A percentile compares a stretch with the other conserved stretches of the same genome.
Evolutionary conservation across 164 flowering plant species (phyloP).

Genomic region (Stephania cephalantha): DNA sequence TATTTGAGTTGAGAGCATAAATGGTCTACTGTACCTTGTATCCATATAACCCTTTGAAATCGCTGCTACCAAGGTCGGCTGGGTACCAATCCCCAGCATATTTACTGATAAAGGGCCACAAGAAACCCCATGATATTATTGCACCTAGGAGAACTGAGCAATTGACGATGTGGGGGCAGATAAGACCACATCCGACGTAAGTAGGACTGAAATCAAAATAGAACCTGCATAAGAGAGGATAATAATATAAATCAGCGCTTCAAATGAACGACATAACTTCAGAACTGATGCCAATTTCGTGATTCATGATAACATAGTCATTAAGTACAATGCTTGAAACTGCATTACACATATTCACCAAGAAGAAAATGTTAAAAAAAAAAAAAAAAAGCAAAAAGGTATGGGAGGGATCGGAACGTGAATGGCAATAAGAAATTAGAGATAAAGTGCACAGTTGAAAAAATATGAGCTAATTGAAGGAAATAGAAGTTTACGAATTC

Average conservation of each 20-base stretch:
- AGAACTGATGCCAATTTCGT: too few species aligned
- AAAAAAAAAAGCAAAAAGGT: too few species aligned
- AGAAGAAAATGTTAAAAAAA: too few species aligned
- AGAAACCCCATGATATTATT: conserved; percentile 89
- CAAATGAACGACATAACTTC: background rate
- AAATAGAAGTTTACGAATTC: conserved; percentile 59
- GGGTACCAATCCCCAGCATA: conserved; percentile 97
- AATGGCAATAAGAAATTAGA: too few species aligned
- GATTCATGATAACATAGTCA: too few species aligned
- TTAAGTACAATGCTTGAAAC: too few species aligned
- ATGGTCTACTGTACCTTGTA: conserved; percentile 58
- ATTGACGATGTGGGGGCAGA: conserved; percentile 95
- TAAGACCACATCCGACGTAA: conserved; percentile 95
- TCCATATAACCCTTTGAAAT: conserved; percentile 96
- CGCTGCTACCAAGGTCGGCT: conserved; percentile 70
- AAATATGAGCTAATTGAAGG: background rate
- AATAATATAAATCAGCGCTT: background rate
- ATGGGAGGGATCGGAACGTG: too few species aligned
- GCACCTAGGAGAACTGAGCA: conserved; percentile 94
- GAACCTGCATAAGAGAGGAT: conserved; percentile 52
- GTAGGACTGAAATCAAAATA: conserved; percentile 98
- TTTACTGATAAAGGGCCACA: conserved; percentile 79
- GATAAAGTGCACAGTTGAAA: too few species aligned
- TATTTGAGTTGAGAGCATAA: too few species aligned
- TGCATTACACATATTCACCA: too few species aligned